phyloP scores from a whole-genome alignment of 345 rosid species.

The Limnanthes douglasii region DNA sequence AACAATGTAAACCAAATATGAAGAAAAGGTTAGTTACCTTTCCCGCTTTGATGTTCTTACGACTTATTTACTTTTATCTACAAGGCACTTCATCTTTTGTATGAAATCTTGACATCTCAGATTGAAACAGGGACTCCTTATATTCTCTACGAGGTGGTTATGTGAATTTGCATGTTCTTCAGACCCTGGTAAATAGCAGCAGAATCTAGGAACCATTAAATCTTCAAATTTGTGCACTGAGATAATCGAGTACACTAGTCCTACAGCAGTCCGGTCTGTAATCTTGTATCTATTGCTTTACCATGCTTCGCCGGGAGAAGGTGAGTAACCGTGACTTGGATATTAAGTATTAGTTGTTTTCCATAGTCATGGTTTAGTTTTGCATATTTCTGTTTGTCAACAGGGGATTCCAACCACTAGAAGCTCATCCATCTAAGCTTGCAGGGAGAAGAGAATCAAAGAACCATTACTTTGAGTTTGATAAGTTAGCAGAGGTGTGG shows the following conservation, averaged over 20 bases:
- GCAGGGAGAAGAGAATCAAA: conserved; percentile 70
- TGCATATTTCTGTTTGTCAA: background rate
- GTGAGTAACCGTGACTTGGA: conserved; percentile 21
- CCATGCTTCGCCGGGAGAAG: conserved; percentile 79
- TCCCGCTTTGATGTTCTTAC: no score
- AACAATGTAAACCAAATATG: conserved; percentile 44
- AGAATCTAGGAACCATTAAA: conserved; percentile 86
- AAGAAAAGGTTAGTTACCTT: conserved; percentile 63
- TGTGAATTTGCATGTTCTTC: no score
- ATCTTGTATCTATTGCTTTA: conserved; percentile 88
- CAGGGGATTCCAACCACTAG: conserved; percentile 49
- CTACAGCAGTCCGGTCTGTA: conserved; percentile 87
- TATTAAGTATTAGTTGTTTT: background rate
- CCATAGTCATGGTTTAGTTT: background rate
- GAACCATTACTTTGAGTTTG: conserved; percentile 77
- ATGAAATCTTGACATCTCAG: conserved; percentile 72
- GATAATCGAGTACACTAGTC: conserved; percentile 80
- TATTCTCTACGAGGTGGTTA: conserved; percentile 97
- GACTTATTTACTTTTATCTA: no score
- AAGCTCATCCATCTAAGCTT: conserved; percentile 67
- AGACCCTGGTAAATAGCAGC: conserved; percentile 97
- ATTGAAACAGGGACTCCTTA: conserved; percentile 99
- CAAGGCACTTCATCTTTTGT: no score
- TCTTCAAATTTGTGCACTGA: conserved; percentile 92
- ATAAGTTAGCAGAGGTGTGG: conserved; percentile 78